Evolutionary conservation across 495 filamentous ascomycete species (phyloP).

Genomic region (Tuber borchii): DNA sequence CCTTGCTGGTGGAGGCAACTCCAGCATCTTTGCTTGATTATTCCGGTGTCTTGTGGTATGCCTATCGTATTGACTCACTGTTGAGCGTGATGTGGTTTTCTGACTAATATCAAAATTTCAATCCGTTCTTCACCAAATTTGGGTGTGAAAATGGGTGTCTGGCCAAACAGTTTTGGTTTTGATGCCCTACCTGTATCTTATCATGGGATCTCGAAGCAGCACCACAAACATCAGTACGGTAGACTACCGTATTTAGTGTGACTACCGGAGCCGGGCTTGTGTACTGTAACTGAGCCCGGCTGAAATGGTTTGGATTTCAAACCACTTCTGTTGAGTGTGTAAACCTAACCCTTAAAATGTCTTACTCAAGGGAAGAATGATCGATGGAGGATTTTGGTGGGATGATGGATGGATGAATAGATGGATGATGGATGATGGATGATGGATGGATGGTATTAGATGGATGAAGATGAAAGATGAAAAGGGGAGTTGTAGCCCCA

Average conservation of each 20-base stretch:
- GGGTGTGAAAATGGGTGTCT: too few species aligned
- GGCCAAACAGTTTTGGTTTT: too few species aligned
- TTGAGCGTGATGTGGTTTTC: too few species aligned
- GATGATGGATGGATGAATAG: too few species aligned
- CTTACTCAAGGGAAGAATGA: neutral
- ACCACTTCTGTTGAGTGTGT: neutral
- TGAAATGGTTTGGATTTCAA: constrained; percentile 4
- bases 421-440: neutral
- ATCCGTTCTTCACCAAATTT: too few species aligned
- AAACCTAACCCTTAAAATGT: neutral
- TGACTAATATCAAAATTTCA: too few species aligned
- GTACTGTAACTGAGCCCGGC: neutral
- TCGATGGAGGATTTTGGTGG: neutral
- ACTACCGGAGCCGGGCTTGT: neutral
- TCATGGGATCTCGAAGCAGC: neutral
- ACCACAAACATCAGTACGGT: neutral
- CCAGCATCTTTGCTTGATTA: too few species aligned
- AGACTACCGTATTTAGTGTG: neutral
- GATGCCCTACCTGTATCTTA: too few species aligned
- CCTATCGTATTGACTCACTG: too few species aligned
- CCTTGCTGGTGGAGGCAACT: too few species aligned
- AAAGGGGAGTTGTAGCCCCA: neutral
- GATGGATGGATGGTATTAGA: neutral
- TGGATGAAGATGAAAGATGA: neutral
- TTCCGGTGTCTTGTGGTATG: too few species aligned